Base-by-base conservation (phyloP, 2,329 filamentous ascomycete species). In the Talaromyces sp. region DNA sequence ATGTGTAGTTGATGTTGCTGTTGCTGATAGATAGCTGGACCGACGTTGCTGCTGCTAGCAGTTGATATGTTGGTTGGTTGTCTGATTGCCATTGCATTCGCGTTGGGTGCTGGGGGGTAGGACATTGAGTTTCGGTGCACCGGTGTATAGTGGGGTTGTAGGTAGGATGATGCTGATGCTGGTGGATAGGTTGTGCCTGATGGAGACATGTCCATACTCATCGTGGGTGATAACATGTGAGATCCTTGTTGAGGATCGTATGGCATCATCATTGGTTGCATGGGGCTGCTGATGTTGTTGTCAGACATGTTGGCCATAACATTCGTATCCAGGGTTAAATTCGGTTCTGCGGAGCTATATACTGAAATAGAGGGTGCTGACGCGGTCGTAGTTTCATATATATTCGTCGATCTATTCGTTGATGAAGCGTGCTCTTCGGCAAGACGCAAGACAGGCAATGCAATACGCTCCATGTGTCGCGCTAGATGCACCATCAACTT, bases 381-480 rank as follows among this genome's bases (percentile, higher is more conserved):
- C 36, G 63, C 11, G 10, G 29, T 5, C 8, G 63, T 22, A 10
- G 17, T 64, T 25, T 53, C 25, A 31, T 34, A 45, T 36, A 54
- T 27, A n/a, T 47, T 49, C 13, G 15, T 27, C 11, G 34, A 19
- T 45, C 27, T 54, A 7, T 34, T 40, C 3, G 56, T 49, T 31
- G 56, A 53, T 17, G 65, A 59, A 17, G 60, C 19, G 17, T 59
- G 36, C 17, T 82, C 78, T 61, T 76, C 77, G 47, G 82, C 80
- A 53, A 85, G 73, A 59, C 77, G 75, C 64, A 96, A 81, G 36
- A 97, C 86, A 0, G 93, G 93, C 73, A 97, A 85, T 72, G 91
- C 91, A 73, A 97, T 91, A 69, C 92, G 88, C 77, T 97, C 92
- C 92, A 97, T 95, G 76, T 97, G 93, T 77, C 94, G 94, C 59